Evolutionary conservation across 2,329 filamentous ascomycete species (phyloP).

Genomic region (Boeremia exigua): DNA sequence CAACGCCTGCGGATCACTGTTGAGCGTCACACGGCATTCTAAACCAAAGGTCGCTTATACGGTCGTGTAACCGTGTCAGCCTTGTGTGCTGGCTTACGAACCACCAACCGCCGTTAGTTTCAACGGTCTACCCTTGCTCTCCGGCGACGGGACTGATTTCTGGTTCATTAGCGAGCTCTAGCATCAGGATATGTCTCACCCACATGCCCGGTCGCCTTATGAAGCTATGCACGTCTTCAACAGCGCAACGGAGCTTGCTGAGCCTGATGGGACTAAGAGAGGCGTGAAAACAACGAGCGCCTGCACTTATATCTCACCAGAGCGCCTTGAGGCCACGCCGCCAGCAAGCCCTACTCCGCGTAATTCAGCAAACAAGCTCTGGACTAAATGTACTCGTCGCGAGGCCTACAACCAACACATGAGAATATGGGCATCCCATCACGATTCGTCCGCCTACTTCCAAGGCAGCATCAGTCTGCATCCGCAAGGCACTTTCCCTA

Average conservation of each 20-base stretch:
- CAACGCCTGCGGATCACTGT: background rate
- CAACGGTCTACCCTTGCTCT: background rate
- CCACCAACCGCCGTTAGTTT: background rate
- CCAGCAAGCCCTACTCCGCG: conserved; percentile 15
- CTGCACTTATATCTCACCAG: background rate
- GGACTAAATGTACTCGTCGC: conserved; percentile 27
- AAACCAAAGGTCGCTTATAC: background rate
- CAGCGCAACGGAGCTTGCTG: background rate
- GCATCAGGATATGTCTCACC: conserved; percentile 1
- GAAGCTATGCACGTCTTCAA: background rate
- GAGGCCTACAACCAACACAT: conserved; percentile 31
- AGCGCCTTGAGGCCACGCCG: background rate
- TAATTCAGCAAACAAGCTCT: conserved; percentile 25
- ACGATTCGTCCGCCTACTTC: conserved; percentile 39
- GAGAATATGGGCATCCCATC: conserved; percentile 31
- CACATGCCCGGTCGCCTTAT: background rate
- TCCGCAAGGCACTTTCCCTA: conserved; percentile 6
- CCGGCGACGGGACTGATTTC: background rate
- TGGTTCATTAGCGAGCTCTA: background rate
- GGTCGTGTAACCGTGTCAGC: conserved; percentile 4
- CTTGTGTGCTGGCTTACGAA: conserved; percentile 3
- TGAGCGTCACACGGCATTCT: conserved; percentile 1
- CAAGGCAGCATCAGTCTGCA: conserved; percentile 36
- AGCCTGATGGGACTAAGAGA: background rate
- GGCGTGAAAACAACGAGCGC: background rate